Conservation (phyloP, 345 rosid genomes). For the Noccaea bulbosa region DNA sequence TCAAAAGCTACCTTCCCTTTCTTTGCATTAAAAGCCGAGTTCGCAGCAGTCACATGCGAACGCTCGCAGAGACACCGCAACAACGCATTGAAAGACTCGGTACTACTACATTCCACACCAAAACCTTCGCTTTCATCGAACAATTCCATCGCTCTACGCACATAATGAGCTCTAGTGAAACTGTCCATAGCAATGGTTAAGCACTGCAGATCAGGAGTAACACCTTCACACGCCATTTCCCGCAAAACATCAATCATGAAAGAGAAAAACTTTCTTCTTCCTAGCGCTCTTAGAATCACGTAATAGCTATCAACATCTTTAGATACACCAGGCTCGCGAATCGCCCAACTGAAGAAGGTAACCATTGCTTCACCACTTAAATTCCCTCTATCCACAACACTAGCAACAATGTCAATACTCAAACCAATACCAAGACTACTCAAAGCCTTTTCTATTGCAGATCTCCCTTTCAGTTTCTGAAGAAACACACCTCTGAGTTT, state of each 20-base stretch:
- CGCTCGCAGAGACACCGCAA: slow-evolving; percentile 68
- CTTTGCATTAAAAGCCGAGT: slow-evolving; percentile 56
- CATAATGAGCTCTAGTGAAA: slow-evolving; percentile 54
- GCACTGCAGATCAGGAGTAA: slow-evolving; percentile 51
- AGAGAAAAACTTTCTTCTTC: slow-evolving; percentile 70
- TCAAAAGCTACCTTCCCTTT: slow-evolving; percentile 59
- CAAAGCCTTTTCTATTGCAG: slow-evolving; percentile 58
- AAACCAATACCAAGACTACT: slow-evolving; percentile 52
- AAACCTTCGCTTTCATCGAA: slow-evolving; percentile 57
- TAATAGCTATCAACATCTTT: slow-evolving; percentile 56
- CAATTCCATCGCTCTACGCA: slow-evolving; percentile 57
- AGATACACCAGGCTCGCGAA: slow-evolving; percentile 53
- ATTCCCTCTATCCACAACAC: slow-evolving; percentile 68
- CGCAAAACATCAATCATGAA: slow-evolving; percentile 52
- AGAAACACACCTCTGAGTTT: slow-evolving; percentile 85
- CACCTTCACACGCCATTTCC: slow-evolving; percentile 49
- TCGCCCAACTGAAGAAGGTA: slow-evolving; percentile 76
- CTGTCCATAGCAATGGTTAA: slow-evolving; percentile 63
- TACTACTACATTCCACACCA: slow-evolving; percentile 55
- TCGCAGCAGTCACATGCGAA: slow-evolving; percentile 72
- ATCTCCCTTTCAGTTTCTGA: slow-evolving; percentile 64
- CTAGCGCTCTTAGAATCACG: slow-evolving; percentile 66
- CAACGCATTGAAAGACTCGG: slow-evolving; percentile 68
- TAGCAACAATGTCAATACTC: slow-evolving; percentile 61
- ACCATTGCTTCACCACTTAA: slow-evolving; percentile 77